Base-by-base conservation (phyloP, 2,329 filamentous ascomycete genomes). In the Alternaria tenuissima region DNA sequence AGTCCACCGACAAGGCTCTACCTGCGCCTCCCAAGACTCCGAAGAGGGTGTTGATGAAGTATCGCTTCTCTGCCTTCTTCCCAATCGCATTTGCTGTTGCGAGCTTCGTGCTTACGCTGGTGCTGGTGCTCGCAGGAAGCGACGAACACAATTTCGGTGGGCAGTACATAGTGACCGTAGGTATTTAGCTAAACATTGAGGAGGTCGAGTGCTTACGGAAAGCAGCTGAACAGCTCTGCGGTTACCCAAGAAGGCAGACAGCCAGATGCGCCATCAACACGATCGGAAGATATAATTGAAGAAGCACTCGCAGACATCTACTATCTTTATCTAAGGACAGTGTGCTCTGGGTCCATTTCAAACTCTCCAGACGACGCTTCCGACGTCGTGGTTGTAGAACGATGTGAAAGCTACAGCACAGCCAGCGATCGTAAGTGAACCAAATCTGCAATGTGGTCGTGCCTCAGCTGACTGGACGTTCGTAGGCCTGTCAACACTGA, bases 121-220 rank as follows among this genome's bases (percentile, higher is more conserved):
- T 71, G 14, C 57, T 73, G 30, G 30, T 68, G 24, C 18, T 73
- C 24, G 67, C 63, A 14, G 71, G 66, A 12, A 61, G 52, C 24
- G 51, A 61, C 12, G 49, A 54, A 2, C 55, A 59, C 2, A 57
- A 41, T 0, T 64, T 70, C 20, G 63, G 67, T 24, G 55, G 57
- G 3, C 55, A 67, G 38, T 73, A 66, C 52, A 43, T 72, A 34
- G 26, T 72, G 8, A 48, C 66, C 41, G 70, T 73, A 65, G 14
- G 69, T 61, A 36, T 14, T 7, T 3, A 14, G 20, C 9, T 11
- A n/a, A 16, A 7, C 3, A 12, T 32, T 4, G 18, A 52, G 24
- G n/a, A 24, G 16, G 20, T 4, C 46, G 14, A 2, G 24, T 38
- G n/a, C 36, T 59, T 16, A 59, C 43, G 9, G 16, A 20, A n/a